These are phyloP conservation scores for Pleurotus pulmonarius DNA, from an alignment of 768 basidiomycete species.

Conservation along the genomic window DNA sequence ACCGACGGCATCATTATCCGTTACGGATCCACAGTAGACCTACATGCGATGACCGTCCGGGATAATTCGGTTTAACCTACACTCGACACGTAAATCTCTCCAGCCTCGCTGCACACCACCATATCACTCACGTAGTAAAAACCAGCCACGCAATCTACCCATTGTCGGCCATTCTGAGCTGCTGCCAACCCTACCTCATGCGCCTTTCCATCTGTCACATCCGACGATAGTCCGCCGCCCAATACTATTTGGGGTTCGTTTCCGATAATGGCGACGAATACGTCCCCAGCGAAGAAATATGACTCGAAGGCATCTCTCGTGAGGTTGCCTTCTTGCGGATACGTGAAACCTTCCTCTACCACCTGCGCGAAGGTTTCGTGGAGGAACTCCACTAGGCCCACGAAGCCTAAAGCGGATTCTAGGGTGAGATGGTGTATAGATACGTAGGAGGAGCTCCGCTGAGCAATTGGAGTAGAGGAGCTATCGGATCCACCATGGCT, in stretches of 20 bases:
- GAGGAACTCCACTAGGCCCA: slow-evolving; percentile 60
- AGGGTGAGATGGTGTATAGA: slow-evolving; percentile 53
- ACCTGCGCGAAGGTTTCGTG: slow-evolving; percentile 63
- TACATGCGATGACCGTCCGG: slow-evolving; percentile 86
- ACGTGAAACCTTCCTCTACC: slow-evolving; percentile 73
- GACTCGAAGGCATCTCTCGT: slow-evolving; percentile 54
- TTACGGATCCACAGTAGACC: slow-evolving; percentile 22
- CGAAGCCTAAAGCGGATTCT: slow-evolving; percentile 29
- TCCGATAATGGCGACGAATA: slow-evolving; percentile 60
- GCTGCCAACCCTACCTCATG: slow-evolving; percentile 32
- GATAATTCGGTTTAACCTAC: slow-evolving; percentile 85
- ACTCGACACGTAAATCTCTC: not conserved
- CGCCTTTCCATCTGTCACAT: slow-evolving; percentile 19
- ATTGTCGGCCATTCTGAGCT: slow-evolving; percentile 46
- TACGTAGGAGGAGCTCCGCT: slow-evolving; percentile 20
- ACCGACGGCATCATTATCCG: not conserved
- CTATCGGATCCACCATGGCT: not conserved
- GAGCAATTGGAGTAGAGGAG: not conserved
- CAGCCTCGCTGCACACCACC: not conserved
- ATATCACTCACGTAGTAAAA: slow-evolving; percentile 65
- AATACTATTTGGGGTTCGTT: slow-evolving; percentile 12
- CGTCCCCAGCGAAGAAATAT: slow-evolving; percentile 78
- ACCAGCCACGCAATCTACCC: slow-evolving; percentile 72
- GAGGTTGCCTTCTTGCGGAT: slow-evolving; percentile 74
- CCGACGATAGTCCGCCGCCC: slow-evolving; percentile 7